Evolutionary conservation across 257 asterid genomes (phyloP), one percentile per base, ranked within the genome.

Genomic region (Cinchona pubescens): DNA sequence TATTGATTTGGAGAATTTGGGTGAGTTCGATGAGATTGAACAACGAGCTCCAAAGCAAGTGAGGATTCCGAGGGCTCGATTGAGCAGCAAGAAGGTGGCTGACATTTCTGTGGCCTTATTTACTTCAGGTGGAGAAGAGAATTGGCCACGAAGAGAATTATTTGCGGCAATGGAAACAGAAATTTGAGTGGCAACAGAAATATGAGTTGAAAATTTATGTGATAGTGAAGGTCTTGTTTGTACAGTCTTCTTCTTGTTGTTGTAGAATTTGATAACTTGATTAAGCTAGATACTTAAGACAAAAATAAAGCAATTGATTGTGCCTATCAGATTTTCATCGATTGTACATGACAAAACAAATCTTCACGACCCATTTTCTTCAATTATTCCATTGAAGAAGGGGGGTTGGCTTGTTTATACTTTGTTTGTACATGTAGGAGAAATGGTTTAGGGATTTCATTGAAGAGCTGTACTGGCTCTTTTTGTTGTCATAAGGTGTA

Each of bases 101-200:
- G 96, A 75, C 27, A 79, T 93, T 30, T 82, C 97, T 0, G 88
- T 91, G 27, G 82, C 86, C 53, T 82, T 93, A 71, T 91, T 90
- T 79, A 79, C 82, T 18, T 82, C 87, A 9, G 86, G 40, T 16
- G 63, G 19, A 0, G 83, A 73, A 10, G 88, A 75, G 5, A 58
- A 51, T 19, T 84, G 87, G 92, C 82, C 81, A 0, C 45, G 69
- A 58, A 79, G 80, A 56, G 84, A 72, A 51, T 43, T 84, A 35
- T 72, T 62, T 69, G 51, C 75, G 78, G 86, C 67, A 46, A 73
- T 77, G 81, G 88, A 74, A 76, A 32, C 53, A 7, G 72, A 51
- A 48, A 68, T 60, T 37, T 80, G 69, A 78, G 48, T 7, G 81
- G 88, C 71, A 76, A 32, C 53, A 7, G 72, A 51, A 48, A 68